Conservation (phyloP, 2,329 filamentous ascomycete genomes). For the Fulvia fulva region DNA sequence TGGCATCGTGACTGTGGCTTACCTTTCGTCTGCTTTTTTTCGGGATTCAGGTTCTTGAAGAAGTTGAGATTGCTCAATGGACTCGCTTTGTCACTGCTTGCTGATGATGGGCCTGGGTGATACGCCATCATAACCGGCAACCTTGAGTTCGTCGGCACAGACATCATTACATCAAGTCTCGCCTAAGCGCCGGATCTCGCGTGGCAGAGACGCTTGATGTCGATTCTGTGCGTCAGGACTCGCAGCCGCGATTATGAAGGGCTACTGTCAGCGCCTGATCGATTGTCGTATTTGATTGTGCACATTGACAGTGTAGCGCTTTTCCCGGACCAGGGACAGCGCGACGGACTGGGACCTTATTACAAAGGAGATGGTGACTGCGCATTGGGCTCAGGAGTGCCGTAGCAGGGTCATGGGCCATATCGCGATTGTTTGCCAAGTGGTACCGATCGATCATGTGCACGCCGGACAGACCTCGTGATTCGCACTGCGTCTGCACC, state of each 20-base stretch:
- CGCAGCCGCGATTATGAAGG: neutral
- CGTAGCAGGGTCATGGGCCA: neutral
- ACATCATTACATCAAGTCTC: neutral
- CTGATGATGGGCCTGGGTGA: constrained; percentile 10
- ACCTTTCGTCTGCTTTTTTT: constrained; percentile 78
- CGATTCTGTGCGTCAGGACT: neutral
- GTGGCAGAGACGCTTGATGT: neutral
- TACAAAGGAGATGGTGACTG: neutral
- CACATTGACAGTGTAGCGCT: neutral
- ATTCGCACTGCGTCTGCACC: constrained; percentile 2
- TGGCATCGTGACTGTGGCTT: constrained; percentile 18
- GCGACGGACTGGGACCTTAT: neutral
- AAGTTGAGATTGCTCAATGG: constrained; percentile 38
- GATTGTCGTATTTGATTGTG: neutral
- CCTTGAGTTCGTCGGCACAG: constrained; percentile 3
- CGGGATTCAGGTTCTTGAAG: constrained; percentile 59
- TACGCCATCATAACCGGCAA: constrained; percentile 8
- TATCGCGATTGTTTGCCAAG: neutral
- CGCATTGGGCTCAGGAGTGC: neutral
- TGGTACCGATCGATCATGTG: constrained; percentile 1
- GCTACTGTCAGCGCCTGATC: neutral
- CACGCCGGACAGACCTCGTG: neutral
- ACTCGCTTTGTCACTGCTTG: constrained; percentile 21
- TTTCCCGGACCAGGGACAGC: neutral
- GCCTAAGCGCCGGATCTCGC: neutral